A percentile compares a stretch with the other conserved stretches of the same genome.
Conservation (phyloP, 495 filamentous ascomycete genomes). For the Podospora pseudoanserina region DNA sequence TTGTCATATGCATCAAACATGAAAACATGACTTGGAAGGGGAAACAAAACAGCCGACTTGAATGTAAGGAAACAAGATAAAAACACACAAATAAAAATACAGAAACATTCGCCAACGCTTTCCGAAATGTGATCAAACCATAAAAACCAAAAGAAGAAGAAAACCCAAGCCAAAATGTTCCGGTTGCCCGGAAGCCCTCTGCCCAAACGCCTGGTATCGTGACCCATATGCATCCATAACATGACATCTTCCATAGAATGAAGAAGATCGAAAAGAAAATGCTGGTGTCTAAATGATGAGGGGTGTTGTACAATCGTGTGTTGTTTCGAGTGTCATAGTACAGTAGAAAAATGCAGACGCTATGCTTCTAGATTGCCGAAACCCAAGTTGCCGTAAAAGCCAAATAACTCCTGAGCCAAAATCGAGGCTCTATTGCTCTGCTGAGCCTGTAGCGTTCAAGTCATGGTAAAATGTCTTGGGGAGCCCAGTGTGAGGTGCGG, state of each 20-base stretch:
- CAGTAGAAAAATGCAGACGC: conserved; percentile 15
- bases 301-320: conserved; percentile 21
- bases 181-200: conserved; percentile 27
- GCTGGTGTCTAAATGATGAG: conserved; percentile 5
- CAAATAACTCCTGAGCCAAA: not conserved
- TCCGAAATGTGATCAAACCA: not conserved
- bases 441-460: not conserved
- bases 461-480: not conserved
- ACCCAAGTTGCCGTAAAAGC: conserved; percentile 5
- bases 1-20: conserved; percentile 7
- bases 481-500: not conserved
- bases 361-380: conserved; percentile 22
- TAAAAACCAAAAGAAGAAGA: conserved; percentile 7
- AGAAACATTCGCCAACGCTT: not conserved
- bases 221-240: conserved; percentile 25
- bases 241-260: conserved; percentile 10
- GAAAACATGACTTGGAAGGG: conserved; percentile 5
- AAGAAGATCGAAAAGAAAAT: conserved; percentile 13
- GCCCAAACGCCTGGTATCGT: conserved; percentile 34
- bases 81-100: conserved; percentile 11
- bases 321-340: conserved; percentile 16
- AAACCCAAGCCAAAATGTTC: conserved; percentile 14
- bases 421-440: not conserved
- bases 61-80: conserved; percentile 9
- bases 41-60: conserved; percentile 6